Evolutionary conservation across 768 basidiomycete species (phyloP).

Genomic region (Suillus cothurnatus): DNA sequence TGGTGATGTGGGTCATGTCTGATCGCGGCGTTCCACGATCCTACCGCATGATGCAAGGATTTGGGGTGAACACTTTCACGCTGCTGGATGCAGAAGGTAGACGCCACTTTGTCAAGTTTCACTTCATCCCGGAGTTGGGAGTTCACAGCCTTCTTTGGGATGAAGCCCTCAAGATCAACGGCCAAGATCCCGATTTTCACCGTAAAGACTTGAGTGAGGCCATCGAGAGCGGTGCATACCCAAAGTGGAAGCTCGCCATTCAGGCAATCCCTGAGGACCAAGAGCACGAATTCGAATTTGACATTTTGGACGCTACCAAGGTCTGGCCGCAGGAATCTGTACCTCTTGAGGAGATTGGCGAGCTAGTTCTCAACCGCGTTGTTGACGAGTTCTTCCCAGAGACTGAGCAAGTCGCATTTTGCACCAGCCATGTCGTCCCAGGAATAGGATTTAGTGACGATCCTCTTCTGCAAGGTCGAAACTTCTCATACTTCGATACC

Average conservation of each 20-base stretch:
- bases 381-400: constrained; percentile 85
- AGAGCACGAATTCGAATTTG: constrained; percentile 85
- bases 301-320: constrained; percentile 87
- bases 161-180: constrained; percentile 79
- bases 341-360: constrained; percentile 77
- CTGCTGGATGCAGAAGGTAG: constrained; percentile 68
- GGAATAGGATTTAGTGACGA: constrained; percentile 76
- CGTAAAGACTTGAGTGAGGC: constrained; percentile 86
- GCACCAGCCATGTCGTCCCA: constrained; percentile 62
- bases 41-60: constrained; percentile 87
- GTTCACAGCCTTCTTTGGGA: constrained; percentile 88
- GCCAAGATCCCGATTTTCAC: constrained; percentile 92
- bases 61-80: constrained; percentile 85
- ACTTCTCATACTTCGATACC: constrained; percentile 88
- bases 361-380: constrained; percentile 62
- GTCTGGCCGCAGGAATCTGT: constrained; percentile 83
- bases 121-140: constrained; percentile 80
- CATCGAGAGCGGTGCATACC: constrained; percentile 66
- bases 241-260: constrained; percentile 81
- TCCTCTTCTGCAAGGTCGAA: constrained; percentile 80
- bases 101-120: constrained; percentile 86
- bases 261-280: constrained; percentile 61
- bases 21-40: constrained; percentile 87
- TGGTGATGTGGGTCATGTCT: constrained; percentile 85
- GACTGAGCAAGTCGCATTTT: constrained; percentile 89